Base-by-base conservation (phyloP, 805 yeast species). In the Ogataea nakhonphanomensis region DNA sequence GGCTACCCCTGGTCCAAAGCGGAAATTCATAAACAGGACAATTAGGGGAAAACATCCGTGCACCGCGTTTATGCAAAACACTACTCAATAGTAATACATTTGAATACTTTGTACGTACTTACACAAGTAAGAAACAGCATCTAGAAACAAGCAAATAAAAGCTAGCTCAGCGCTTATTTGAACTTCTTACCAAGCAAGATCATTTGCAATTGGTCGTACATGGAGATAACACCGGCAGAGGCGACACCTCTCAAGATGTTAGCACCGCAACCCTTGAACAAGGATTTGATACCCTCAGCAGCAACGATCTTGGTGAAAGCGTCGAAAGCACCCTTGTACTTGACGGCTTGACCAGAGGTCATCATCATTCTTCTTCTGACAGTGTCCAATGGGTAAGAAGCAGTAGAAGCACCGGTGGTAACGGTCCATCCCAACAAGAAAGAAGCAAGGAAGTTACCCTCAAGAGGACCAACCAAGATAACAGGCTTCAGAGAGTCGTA, bases 341-440 rank as follows among this genome's bases (percentile, higher is more conserved):
- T 89, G 64, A 89, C 95, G 65, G 95, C 95, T 78, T 88, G 95
- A 74, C 97, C 97, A 59, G 97, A 90, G 62, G 97, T 89, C 97
- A 89, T 89, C 97, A 89, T 89, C 97, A 89, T 89, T 85, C 97
- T 88, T 86, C 97, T 88, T 84, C 97, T 90, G 68, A 89, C 89
- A 67, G 97, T 89, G 76, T 89, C 97, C 74, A 90, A 85, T 81
- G 97, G 97, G 84, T 89, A 89, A 69, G 96, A 88, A 69, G 95
- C 95, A 57, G 96, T 88, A 61, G 96, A 90, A 65, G 97, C 96
- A 83, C 89, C 95, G 57, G 96, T 89, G 73, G 97, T 89, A 65
- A 89, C 96, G 71, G 80, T 78, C 97, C 97, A 89, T 74, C 97
- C 97, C 70, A 89, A 80, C 65, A 82, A 70, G 95, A 89, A 89